Evolutionary conservation across 345 rosid genomes (phyloP).

Genomic region (Theobroma cacao): DNA sequence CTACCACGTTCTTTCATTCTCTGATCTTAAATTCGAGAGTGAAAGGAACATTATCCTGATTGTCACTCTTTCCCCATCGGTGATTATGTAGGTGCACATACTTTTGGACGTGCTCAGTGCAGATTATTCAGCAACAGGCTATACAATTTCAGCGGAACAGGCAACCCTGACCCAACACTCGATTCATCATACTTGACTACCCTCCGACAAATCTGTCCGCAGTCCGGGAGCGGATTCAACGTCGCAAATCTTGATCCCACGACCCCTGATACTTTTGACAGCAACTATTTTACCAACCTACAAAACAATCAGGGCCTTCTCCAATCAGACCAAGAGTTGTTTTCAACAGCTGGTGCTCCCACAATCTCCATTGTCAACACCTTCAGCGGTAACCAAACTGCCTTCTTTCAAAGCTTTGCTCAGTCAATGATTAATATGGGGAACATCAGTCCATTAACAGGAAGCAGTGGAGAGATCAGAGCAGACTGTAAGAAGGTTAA

Average conservation of each 20-base stretch:
- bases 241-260: constrained; percentile 37
- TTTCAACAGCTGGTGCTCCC: constrained; percentile 25
- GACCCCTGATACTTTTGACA: constrained; percentile 39
- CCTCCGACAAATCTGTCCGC: constrained; percentile 38
- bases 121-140: constrained; percentile 33
- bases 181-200: constrained; percentile 27
- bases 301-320: constrained; percentile 39
- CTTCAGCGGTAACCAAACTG: constrained; percentile 27
- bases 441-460: constrained; percentile 38
- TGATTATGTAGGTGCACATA: constrained; percentile 35
- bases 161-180: constrained; percentile 36
- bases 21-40: not conserved
- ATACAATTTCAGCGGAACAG: constrained; percentile 39
- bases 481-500: constrained; percentile 35
- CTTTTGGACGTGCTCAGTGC: constrained; percentile 48
- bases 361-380: constrained; percentile 30
- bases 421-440: constrained; percentile 50
- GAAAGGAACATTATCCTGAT: not conserved
- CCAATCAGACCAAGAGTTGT: constrained; percentile 44
- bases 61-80: not conserved
- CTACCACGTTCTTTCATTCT: not conserved
- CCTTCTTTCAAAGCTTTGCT: constrained; percentile 39
- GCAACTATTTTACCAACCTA: constrained; percentile 39
- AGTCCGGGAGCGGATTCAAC: constrained; percentile 16
- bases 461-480: constrained; percentile 41